phyloP scores from a whole-genome alignment of 495 filamentous ascomycete genomes.

The Penicillium bialowiezense region DNA sequence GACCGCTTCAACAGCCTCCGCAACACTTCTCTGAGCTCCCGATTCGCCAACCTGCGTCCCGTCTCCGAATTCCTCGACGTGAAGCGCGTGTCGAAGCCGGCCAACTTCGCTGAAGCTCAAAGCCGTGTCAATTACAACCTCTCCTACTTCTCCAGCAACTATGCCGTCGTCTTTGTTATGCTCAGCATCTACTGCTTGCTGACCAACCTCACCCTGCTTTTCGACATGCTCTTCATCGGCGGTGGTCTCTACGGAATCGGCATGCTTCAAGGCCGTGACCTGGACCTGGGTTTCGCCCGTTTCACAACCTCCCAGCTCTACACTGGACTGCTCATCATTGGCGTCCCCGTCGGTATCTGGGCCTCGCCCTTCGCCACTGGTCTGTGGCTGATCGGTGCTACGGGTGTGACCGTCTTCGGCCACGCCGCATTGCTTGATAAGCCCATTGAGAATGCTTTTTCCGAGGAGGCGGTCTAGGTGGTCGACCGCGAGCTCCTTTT shows the following conservation, averaged over 20 bases:
- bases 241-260: slow-evolving; percentile 87
- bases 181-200: slow-evolving; percentile 93
- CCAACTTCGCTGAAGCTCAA: slow-evolving; percentile 86
- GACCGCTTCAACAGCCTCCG: slow-evolving; percentile 75
- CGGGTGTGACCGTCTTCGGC: slow-evolving; percentile 85
- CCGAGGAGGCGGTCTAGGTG: slow-evolving; percentile 99
- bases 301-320: slow-evolving; percentile 94
- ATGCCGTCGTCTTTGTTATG: slow-evolving; percentile 89
- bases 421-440: slow-evolving; percentile 97
- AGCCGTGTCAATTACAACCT: slow-evolving; percentile 97
- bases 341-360: slow-evolving; percentile 77
- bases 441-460: slow-evolving; percentile 99
- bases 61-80: slow-evolving; percentile 92
- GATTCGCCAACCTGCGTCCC: slow-evolving; percentile 91
- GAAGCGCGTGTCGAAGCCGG: slow-evolving; percentile 91
- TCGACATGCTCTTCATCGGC: slow-evolving; percentile 83
- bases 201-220: slow-evolving; percentile 77
- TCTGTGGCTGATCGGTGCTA: slow-evolving; percentile 94
- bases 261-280: slow-evolving; percentile 79
- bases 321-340: slow-evolving; percentile 76
- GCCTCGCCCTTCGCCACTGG: slow-evolving; percentile 77
- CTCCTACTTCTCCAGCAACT: slow-evolving; percentile 96
- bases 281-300: slow-evolving; percentile 76
- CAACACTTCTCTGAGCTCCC: slow-evolving; percentile 67
- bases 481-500: slow-evolving; percentile 99